A percentile compares a stretch with the other conserved stretches of the same genome.
These are phyloP conservation scores for Hagleromyces aurorensis DNA, from an alignment of 805 yeast genomes.

Conservation along the genomic window DNA sequence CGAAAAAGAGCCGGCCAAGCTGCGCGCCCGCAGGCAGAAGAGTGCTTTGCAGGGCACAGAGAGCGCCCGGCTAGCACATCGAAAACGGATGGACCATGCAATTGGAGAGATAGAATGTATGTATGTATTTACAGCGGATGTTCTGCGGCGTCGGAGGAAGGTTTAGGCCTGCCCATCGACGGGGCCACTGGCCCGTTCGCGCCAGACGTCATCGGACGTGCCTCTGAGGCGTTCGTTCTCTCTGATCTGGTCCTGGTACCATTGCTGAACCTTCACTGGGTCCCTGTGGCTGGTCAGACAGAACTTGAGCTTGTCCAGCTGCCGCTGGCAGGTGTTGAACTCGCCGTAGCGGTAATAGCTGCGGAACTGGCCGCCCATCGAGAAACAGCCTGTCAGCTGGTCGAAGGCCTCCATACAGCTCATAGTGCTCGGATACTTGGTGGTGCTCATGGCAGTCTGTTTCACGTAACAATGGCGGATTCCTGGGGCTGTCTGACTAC, in stretches of 20 bases:
- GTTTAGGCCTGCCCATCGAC: no score
- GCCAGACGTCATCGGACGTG: conserved; percentile 84
- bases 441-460: no score
- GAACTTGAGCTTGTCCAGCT: conserved; percentile 70
- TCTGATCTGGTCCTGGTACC: conserved; percentile 55
- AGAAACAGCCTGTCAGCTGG: conserved; percentile 77
- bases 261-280: conserved; percentile 59
- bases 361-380: conserved; percentile 84
- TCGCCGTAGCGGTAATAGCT: conserved; percentile 80
- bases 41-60: no score
- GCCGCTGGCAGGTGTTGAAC: conserved; percentile 60
- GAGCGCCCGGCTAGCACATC: no score
- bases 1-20: no score
- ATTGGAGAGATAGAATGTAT: no score
- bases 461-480: no score
- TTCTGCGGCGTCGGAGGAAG: no score
- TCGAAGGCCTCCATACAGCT: conserved; percentile 78
- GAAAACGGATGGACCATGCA: no score
- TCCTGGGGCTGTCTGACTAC: no score
- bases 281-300: conserved; percentile 54
- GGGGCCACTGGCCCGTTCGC: no score
- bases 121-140: not conserved
- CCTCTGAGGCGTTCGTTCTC: conserved; percentile 54
- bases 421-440: conserved; percentile 41
- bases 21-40: no score